phyloP scores from a whole-genome alignment of 1,139 yeast genomes.

The Waltiozyma sp. region DNA sequence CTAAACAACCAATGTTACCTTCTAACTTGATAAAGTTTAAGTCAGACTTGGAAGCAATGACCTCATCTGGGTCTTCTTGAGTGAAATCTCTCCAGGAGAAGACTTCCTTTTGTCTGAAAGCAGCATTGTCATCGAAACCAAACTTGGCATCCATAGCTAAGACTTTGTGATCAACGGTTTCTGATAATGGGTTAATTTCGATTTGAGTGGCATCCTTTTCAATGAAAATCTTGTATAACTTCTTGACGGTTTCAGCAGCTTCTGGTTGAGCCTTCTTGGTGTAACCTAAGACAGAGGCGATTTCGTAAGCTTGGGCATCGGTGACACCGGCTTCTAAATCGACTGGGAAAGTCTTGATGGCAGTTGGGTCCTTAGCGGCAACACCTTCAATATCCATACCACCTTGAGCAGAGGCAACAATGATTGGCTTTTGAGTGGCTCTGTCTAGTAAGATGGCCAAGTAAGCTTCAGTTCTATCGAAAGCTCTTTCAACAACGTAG shows the following conservation, averaged over 20 bases:
- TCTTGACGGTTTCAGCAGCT: constrained; percentile 81
- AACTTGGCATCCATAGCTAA: constrained; percentile 99
- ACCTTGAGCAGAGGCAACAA: constrained; percentile 95
- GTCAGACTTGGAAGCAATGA: constrained; percentile 80
- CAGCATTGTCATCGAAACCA: constrained; percentile 94
- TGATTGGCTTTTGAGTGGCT: constrained; percentile 77
- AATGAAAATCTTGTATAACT: constrained; percentile 75
- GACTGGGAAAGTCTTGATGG: constrained; percentile 82
- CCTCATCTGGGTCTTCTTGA: constrained; percentile 98
- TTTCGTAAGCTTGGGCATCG: constrained; percentile 59
- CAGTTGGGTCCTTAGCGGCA: constrained; percentile 83
- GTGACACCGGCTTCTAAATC: constrained; percentile 74
- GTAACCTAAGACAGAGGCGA: constrained; percentile 78
- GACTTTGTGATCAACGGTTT: constrained; percentile 81
- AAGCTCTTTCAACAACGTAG: constrained; percentile 89
- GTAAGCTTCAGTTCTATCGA: constrained; percentile 90
- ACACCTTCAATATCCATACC: constrained; percentile 99
- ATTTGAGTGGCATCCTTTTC: constrained; percentile 97
- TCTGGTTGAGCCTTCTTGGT: constrained; percentile 67
- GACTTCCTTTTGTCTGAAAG: constrained; percentile 89
- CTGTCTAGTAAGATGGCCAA: constrained; percentile 94
- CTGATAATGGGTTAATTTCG: constrained; percentile 96
- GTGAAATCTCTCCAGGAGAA: constrained; percentile 94
- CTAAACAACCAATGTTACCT: constrained; percentile 97
- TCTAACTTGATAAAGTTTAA: constrained; percentile 95